Conservation (phyloP, 2,329 filamentous ascomycete genomes). For the Nemania diffusa region DNA sequence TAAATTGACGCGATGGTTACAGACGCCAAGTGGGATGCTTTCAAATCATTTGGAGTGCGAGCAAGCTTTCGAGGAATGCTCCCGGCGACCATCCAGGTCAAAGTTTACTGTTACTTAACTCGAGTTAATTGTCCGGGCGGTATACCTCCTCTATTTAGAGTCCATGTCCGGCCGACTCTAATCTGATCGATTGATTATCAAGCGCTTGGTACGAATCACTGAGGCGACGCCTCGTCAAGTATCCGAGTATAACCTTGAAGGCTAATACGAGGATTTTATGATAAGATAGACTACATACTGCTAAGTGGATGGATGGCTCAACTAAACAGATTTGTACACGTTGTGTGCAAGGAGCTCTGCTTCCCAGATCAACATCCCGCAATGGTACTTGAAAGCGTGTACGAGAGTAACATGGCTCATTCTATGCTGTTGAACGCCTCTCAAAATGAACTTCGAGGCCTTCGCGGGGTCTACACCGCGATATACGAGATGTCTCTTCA, state of each 20-base stretch:
- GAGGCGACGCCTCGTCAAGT: too few species aligned
- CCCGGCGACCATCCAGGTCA: background rate
- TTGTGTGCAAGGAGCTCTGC: slow-evolving; percentile 35
- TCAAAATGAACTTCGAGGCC: slow-evolving; percentile 29
- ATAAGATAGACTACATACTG: background rate
- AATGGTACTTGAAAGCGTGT: slow-evolving; percentile 33
- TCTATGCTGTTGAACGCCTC: slow-evolving; percentile 32
- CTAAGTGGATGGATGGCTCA: background rate
- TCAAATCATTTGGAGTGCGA: slow-evolving; percentile 25
- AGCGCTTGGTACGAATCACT: too few species aligned
- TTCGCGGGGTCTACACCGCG: slow-evolving; percentile 27
- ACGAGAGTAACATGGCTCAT: slow-evolving; percentile 11
- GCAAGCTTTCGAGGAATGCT: background rate
- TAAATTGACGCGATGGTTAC: background rate
- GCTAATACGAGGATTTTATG: too few species aligned
- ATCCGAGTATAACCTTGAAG: too few species aligned
- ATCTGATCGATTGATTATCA: too few species aligned
- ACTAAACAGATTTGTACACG: slow-evolving; percentile 33
- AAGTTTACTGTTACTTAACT: background rate
- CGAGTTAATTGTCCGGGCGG: too few species aligned
- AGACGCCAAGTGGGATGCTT: slow-evolving; percentile 18
- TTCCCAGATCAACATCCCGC: slow-evolving; percentile 33
- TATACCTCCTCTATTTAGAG: too few species aligned
- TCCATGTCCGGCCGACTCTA: too few species aligned
- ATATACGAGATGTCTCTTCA: slow-evolving; percentile 32